These are phyloP conservation scores for Penicillium sp. DNA, from an alignment of 2,329 filamentous ascomycete genomes.

Conservation along the genomic window DNA sequence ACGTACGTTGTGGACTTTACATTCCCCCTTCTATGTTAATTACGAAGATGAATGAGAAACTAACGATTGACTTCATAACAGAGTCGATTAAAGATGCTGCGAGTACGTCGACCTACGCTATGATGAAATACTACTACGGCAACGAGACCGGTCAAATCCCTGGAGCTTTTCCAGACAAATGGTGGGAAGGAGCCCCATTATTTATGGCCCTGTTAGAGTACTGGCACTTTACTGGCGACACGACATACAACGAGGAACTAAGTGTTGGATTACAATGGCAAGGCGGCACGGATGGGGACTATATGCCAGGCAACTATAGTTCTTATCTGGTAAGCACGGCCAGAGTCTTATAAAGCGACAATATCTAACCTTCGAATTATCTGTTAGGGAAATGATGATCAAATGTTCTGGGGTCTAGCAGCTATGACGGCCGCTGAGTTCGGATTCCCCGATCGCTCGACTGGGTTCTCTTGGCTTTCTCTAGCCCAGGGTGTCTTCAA, in stretches of 20 bases:
- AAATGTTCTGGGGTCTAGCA: constrained; percentile 13
- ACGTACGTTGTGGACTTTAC: constrained; percentile 11
- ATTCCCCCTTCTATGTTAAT: not conserved
- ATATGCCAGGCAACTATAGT: constrained; percentile 12
- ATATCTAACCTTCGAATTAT: not conserved
- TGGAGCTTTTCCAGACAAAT: constrained; percentile 12
- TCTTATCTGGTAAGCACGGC: constrained; percentile 7
- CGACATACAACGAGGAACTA: constrained; percentile 9
- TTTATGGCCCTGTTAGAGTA: constrained; percentile 10
- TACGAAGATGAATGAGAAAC: not conserved
- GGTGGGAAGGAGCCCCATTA: constrained; percentile 12
- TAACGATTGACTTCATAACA: not conserved
- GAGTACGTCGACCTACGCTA: constrained; percentile 5
- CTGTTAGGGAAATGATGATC: constrained; percentile 12
- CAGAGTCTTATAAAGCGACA: not conserved
- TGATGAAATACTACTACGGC: constrained; percentile 11
- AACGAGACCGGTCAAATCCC: constrained; percentile 11
- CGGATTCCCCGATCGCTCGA: not conserved
- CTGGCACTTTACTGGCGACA: constrained; percentile 12
- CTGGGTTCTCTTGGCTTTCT: constrained; percentile 6
- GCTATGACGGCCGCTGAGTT: constrained; percentile 11
- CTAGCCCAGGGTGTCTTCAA: constrained; percentile 12
- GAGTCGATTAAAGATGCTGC: constrained; percentile 12
- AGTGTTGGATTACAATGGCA: constrained; percentile 13
- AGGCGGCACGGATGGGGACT: constrained; percentile 5